Evolutionary conservation across 2,329 filamentous ascomycete species (phyloP).

Genomic region (Daldinia sp.): DNA sequence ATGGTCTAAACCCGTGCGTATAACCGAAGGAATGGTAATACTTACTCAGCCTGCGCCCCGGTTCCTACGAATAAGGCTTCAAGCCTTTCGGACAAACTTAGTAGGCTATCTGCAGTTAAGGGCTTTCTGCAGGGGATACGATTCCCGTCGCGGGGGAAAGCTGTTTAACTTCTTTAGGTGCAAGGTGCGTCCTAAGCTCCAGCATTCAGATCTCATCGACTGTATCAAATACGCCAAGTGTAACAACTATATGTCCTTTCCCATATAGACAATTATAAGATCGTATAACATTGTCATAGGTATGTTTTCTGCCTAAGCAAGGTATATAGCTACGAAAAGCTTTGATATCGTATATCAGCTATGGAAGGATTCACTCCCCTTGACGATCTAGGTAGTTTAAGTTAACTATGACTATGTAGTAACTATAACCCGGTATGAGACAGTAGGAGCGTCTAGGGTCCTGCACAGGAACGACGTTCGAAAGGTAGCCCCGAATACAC

Average conservation of each 20-base stretch:
- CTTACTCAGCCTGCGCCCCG: slow-evolving; percentile 9
- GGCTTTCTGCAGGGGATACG: neutral
- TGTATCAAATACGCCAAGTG: neutral
- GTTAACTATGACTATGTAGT: no score
- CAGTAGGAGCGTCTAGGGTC: no score
- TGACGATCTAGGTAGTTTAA: no score
- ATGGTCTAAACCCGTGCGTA: neutral
- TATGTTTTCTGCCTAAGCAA: neutral
- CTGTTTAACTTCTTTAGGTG: neutral
- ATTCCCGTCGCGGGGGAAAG: neutral
- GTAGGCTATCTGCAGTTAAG: slow-evolving; percentile 1
- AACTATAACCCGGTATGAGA: no score
- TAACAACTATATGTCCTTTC: neutral
- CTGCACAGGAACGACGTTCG: neutral
- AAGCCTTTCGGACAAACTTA: slow-evolving; percentile 1
- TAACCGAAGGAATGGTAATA: slow-evolving; percentile 14
- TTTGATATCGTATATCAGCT: neutral
- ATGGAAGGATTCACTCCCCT: neutral
- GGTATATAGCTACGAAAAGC: no score
- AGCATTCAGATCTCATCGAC: neutral
- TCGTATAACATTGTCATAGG: neutral
- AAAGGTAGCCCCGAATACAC: neutral
- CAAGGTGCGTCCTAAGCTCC: neutral
- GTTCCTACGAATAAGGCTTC: neutral
- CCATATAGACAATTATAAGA: neutral